phyloP scores from a whole-genome alignment of 768 basidiomycete genomes.

The Thelephora aurantiotincta region DNA sequence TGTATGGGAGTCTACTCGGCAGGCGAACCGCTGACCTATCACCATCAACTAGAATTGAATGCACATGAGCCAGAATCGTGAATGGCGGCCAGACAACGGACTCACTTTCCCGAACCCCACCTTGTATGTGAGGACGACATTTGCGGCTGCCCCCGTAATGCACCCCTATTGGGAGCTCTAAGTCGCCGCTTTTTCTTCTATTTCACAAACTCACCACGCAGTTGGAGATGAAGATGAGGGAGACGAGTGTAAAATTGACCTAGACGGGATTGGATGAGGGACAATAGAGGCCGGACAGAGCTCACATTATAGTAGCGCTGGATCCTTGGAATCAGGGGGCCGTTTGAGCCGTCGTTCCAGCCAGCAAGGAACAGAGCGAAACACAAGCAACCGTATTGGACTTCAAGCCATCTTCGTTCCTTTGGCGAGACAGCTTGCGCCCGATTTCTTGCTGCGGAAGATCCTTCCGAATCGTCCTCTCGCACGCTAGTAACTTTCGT shows the following conservation, averaged over 20 bases:
- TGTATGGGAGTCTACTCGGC: neutral
- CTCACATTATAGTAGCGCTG: slow-evolving; percentile 39
- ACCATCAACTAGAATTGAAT: slow-evolving; percentile 21
- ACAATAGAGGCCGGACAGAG: neutral
- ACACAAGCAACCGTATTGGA: slow-evolving; percentile 44
- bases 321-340: slow-evolving; percentile 62
- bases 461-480: no score
- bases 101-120: slow-evolving; percentile 34
- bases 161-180: slow-evolving; percentile 23
- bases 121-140: slow-evolving; percentile 31
- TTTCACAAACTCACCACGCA: slow-evolving; percentile 21
- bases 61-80: neutral
- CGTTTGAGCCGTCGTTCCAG: slow-evolving; percentile 68
- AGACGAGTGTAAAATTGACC: slow-evolving; percentile 40
- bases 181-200: neutral
- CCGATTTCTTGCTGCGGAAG: no score
- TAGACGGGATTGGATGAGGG: slow-evolving; percentile 8
- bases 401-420: slow-evolving; percentile 1
- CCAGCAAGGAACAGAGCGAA: slow-evolving; percentile 48
- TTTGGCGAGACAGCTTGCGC: no score
- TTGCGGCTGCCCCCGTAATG: slow-evolving; percentile 29
- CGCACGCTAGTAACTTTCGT: no score
- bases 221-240: slow-evolving; percentile 43
- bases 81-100: neutral
- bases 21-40: slow-evolving; percentile 16